Conservation (phyloP, 306 rosid genomes). For the Citrullus amarus region DNA sequence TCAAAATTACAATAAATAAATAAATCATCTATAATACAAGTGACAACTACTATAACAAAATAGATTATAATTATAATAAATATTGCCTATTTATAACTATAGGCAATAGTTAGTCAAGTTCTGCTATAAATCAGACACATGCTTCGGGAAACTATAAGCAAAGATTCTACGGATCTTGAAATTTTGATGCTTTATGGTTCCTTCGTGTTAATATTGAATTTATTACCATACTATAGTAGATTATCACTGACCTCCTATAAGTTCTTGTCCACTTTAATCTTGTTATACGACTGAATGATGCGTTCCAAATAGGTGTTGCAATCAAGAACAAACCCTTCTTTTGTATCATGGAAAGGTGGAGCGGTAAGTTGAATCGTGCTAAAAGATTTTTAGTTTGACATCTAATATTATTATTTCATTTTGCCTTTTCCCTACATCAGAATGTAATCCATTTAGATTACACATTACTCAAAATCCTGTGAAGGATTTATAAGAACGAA, state of each 20-base stretch:
- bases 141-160: neutral
- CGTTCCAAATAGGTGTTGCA: slow-evolving; percentile 58
- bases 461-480: neutral
- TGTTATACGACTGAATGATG: slow-evolving; percentile 3
- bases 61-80: neutral
- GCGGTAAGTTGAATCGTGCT: slow-evolving; percentile 50
- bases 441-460: neutral
- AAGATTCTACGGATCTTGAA: neutral
- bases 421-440: neutral
- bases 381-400: neutral
- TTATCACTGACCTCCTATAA: neutral
- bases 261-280: neutral
- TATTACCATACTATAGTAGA: neutral
- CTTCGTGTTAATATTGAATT: neutral
- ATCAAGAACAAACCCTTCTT: slow-evolving; percentile 63
- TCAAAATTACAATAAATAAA: no score
- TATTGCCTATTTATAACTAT: neutral
- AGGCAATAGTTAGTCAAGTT: neutral
- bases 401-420: neutral
- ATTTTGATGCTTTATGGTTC: neutral
- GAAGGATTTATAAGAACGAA: neutral
- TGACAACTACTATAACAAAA: neutral
- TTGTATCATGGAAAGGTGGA: slow-evolving; percentile 90
- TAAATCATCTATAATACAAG: neutral
- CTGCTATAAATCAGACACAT: neutral